Conservation (phyloP, 495 filamentous ascomycete species). For the Amphirosellinia nigrospora region DNA sequence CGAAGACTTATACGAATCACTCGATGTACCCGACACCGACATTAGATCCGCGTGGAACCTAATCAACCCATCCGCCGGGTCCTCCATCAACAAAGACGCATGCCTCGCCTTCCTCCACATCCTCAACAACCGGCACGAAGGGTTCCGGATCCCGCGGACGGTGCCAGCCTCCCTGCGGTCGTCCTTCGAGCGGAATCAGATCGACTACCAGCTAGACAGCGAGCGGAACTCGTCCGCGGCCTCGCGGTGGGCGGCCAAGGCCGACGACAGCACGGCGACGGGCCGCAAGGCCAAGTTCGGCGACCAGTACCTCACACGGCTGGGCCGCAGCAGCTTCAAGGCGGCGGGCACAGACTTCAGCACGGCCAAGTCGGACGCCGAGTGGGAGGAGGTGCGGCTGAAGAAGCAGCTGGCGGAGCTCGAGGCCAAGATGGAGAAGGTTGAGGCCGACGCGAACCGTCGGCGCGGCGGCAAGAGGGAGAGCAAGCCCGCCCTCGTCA, state of each 20-base stretch:
- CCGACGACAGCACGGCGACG: slow-evolving; percentile 76
- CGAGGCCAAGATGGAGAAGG: slow-evolving; percentile 79
- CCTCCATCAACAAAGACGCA: slow-evolving; percentile 91
- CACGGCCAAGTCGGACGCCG: slow-evolving; percentile 71
- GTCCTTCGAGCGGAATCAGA: slow-evolving; percentile 90
- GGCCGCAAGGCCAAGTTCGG: slow-evolving; percentile 95
- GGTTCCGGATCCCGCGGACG: slow-evolving; percentile 89
- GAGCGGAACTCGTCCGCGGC: slow-evolving; percentile 59
- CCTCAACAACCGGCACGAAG: slow-evolving; percentile 92
- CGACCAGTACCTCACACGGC: slow-evolving; percentile 89
- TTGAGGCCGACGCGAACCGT: slow-evolving; percentile 67
- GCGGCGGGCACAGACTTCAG: slow-evolving; percentile 84
- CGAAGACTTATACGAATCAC: slow-evolving; percentile 82
- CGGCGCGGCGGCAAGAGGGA: slow-evolving; percentile 64
- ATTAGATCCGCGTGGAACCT: slow-evolving; percentile 95
- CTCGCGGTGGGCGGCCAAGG: slow-evolving; percentile 69
- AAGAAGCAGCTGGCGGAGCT: slow-evolving; percentile 89
- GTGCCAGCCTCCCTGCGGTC: slow-evolving; percentile 89
- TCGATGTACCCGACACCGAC: slow-evolving; percentile 96
- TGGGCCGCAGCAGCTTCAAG: slow-evolving; percentile 81
- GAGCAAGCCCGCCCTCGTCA: slow-evolving; percentile 81
- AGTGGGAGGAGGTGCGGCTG: slow-evolving; percentile 96
- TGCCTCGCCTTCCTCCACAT: slow-evolving; percentile 94
- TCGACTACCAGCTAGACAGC: slow-evolving; percentile 91
- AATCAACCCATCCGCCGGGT: slow-evolving; percentile 81